Evolutionary conservation across 129 eudicot species (phyloP), one percentile per base, ranked within the genome.

Genomic region (Cynara cardunculus): DNA sequence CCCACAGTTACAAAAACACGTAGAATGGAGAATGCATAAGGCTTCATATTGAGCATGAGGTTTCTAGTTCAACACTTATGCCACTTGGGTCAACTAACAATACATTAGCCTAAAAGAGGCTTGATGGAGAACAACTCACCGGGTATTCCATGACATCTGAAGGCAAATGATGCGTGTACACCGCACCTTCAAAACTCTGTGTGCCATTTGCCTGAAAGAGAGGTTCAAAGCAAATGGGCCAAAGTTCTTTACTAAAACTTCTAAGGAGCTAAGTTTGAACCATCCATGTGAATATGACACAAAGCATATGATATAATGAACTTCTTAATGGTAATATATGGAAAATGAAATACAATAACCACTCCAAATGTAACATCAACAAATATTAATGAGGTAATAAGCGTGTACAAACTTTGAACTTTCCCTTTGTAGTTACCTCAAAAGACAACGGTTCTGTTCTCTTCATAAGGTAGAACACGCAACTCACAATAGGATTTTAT

Each of bases 391-490:
- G 76, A 78, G 56, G 81, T 70, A 71, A 71, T 71, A 32, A 64
- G 67, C 10, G 13, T 16, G 21, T 30, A 68, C 22, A 27, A 72
- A 18, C 18, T 70, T 56, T 73, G 7, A 44, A 81, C 28, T 3
- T 25, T 31, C 71, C 73, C 66, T 49, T 71, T 44, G 10, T 31
- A 25, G 13, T 41, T 26, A 14, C 44, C 34, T 89, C 82, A 92
- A 82, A 92, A 91, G 37, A 95, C 96, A 74, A 95, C 99, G 10
- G 99, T 95, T 87, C 88, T 92, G 85, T 90, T 90, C 7, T 87
- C 86, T 84, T 71, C 91, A 32, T 89, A 95, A 72, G 97, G 97
- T 74, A 95, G 84, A 83, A 95, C 97, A n/a, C 91, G 88, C 62
- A 92, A 84, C 80, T 90, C 96, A 78, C 98, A 94, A 78, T 94